These are phyloP conservation scores for Adenanthera pavonina DNA, from an alignment of 306 rosid species.

Conservation along the genomic window DNA sequence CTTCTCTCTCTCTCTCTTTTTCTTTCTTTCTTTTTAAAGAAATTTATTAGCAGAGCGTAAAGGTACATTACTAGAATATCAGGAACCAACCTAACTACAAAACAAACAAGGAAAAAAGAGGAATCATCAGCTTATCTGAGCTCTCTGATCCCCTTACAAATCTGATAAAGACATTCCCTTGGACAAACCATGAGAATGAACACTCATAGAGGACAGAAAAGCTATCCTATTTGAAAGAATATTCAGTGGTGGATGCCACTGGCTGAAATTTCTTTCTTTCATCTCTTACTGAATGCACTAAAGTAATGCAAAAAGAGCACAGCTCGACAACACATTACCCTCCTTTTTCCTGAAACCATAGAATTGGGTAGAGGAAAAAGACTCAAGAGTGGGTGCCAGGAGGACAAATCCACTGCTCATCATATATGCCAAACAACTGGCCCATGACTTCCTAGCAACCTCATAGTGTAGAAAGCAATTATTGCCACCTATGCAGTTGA, in stretches of 20 bases:
- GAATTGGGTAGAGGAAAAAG: neutral
- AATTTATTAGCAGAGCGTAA: neutral
- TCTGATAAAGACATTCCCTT: conserved; percentile 3
- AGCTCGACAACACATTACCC: neutral
- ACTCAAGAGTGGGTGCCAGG: neutral
- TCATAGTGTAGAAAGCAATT: neutral
- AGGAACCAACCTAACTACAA: neutral
- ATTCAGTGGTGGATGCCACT: neutral
- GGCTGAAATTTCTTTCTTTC: neutral
- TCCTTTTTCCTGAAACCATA: neutral
- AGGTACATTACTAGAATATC: neutral
- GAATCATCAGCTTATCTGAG: neutral
- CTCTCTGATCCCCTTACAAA: neutral
- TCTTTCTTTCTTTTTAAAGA: neutral
- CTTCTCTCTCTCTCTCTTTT: neutral
- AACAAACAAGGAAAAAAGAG: neutral
- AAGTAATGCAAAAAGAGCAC: neutral
- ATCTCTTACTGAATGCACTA: neutral
- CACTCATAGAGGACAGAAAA: neutral
- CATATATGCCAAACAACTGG: neutral
- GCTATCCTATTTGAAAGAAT: neutral
- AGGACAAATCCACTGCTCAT: neutral
- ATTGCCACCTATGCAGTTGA: neutral
- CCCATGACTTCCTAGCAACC: neutral
- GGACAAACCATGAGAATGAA: neutral